Conservation (phyloP, 2,329 filamentous ascomycete species). For the Trichoderma brevicompactum region DNA sequence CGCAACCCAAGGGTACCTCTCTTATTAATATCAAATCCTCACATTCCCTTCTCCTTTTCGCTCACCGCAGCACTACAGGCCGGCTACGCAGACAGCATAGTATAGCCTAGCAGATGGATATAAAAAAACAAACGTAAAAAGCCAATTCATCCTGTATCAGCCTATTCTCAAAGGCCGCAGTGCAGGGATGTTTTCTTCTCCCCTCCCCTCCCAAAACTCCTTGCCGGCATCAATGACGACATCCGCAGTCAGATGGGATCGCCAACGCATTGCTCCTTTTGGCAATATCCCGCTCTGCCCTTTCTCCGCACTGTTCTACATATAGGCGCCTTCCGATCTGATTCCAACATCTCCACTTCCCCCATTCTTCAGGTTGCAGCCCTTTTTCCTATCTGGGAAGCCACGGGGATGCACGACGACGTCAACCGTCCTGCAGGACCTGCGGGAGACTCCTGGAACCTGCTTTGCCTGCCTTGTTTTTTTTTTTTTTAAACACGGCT, state of each 20-base stretch:
- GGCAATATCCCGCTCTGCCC: background rate
- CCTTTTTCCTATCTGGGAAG: constrained; percentile 13
- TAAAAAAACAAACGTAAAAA: too few species aligned
- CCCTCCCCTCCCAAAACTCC: background rate
- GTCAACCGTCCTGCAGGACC: constrained; percentile 1
- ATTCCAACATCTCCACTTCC: constrained; percentile 6
- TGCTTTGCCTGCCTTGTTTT: background rate
- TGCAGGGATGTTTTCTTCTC: too few species aligned
- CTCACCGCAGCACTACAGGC: too few species aligned
- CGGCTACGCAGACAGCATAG: too few species aligned
- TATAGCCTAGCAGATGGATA: too few species aligned
- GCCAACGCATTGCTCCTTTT: background rate
- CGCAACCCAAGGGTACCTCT: too few species aligned
- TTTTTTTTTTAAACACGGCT: background rate
- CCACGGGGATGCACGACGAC: constrained; percentile 7
- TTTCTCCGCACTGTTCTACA: background rate
- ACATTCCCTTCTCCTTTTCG: too few species aligned
- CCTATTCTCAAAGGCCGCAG: too few species aligned
- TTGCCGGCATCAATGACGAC: constrained; percentile 3
- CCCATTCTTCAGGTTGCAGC: background rate
- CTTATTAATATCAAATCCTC: too few species aligned
- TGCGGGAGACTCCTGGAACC: background rate
- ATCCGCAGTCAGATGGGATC: constrained; percentile 4
- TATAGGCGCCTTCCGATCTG: background rate
- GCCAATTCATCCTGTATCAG: too few species aligned